Evolutionary conservation across 148 eudicot species (phyloP).

Genomic region (Rhododendron henanense): DNA sequence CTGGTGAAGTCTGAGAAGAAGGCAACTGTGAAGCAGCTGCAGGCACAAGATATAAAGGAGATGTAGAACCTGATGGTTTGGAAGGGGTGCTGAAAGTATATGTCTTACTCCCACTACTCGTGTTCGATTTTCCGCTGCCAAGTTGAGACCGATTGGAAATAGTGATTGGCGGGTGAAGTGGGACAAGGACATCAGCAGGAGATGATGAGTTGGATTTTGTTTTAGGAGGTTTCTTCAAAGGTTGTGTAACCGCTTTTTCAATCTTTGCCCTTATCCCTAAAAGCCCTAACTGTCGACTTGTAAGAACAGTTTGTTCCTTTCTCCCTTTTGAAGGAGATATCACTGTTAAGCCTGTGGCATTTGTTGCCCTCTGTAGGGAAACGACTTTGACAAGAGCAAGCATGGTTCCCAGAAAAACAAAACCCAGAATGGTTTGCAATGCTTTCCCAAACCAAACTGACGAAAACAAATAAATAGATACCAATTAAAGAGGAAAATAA

Average conservation of each 20-base stretch:
- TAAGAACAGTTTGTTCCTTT: conserved; percentile 51
- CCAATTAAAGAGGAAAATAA: neutral
- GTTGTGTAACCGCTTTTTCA: conserved; percentile 31
- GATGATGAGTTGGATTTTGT: conserved; percentile 43
- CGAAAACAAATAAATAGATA: conserved; percentile 14
- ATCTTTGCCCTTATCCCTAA: conserved; percentile 56
- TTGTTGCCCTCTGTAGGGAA: conserved; percentile 39
- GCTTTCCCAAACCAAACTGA: conserved; percentile 54
- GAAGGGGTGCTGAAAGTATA: conserved; percentile 52
- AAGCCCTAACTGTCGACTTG: conserved; percentile 64
- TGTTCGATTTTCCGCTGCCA: conserved; percentile 51
- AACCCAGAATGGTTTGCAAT: conserved; percentile 31
- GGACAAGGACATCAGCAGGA: conserved; percentile 59
- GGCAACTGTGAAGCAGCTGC: conserved; percentile 51
- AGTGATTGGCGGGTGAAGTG: conserved; percentile 57
- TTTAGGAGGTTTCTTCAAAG: conserved; percentile 66
- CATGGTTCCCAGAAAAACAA: conserved; percentile 55
- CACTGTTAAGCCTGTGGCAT: conserved; percentile 24
- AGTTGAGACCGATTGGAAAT: conserved; percentile 42
- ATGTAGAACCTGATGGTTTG: conserved; percentile 63
- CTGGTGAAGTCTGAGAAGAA: conserved; percentile 49
- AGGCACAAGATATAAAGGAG: conserved; percentile 52
- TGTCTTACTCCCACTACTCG: conserved; percentile 44
- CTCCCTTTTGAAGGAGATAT: conserved; percentile 35
- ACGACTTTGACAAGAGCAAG: conserved; percentile 62